Percentiles rank a stretch among this genome's conserved stretches.
These are phyloP conservation scores for Tolypocladium endophyticum DNA, from an alignment of 2,329 filamentous ascomycete genomes.

Conservation along the genomic window DNA sequence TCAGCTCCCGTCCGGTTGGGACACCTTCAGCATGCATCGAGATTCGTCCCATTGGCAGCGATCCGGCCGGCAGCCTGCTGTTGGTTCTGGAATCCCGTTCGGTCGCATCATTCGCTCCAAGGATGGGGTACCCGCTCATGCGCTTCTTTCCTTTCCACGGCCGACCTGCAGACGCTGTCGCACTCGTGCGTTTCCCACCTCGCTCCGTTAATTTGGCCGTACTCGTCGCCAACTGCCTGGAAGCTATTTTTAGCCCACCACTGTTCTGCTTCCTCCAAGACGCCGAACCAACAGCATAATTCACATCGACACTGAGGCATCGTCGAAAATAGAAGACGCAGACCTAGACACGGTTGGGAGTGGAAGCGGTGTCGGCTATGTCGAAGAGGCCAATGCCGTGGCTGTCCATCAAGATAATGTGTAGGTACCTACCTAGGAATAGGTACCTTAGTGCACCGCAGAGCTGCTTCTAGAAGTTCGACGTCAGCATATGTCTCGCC, in stretches of 20 bases:
- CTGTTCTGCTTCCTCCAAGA: not conserved
- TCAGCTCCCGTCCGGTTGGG: not conserved
- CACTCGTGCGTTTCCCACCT: not conserved
- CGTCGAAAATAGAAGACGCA: not conserved
- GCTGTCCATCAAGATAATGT: no score
- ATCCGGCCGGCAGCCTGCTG: not conserved
- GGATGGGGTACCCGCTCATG: not conserved
- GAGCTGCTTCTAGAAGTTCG: not conserved
- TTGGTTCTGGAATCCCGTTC: not conserved
- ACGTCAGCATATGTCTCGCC: not conserved
- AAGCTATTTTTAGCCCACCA: not conserved
- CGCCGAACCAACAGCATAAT: not conserved
- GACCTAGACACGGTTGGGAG: not conserved
- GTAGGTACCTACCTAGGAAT: no score
- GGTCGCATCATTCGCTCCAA: not conserved
- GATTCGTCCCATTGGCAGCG: not conserved
- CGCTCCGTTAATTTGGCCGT: not conserved
- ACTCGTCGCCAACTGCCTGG: not conserved
- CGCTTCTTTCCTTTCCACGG: not conserved
- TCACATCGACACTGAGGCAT: not conserved
- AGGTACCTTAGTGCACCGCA: not conserved
- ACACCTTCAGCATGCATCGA: not conserved
- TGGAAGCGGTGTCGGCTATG: not conserved
- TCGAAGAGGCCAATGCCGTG: not conserved
- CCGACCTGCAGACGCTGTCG: not conserved